Conservation (phyloP, 768 basidiomycete genomes). For the Mrakia gelida region DNA sequence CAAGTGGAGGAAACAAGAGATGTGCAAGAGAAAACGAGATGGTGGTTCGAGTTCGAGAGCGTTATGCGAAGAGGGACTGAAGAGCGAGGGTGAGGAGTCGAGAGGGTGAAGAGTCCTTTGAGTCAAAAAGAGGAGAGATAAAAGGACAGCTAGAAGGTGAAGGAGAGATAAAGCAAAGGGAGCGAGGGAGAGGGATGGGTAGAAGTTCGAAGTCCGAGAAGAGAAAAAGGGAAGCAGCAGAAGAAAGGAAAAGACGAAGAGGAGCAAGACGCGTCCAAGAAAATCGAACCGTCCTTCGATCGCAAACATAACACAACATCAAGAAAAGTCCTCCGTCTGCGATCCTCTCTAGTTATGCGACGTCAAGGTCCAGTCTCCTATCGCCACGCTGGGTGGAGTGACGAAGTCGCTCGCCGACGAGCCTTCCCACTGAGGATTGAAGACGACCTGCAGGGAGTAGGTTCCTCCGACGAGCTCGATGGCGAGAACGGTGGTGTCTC, state of each 20-base stretch:
- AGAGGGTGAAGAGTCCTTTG: neutral
- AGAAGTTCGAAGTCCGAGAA: too few species aligned
- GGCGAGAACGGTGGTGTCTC: slow-evolving; percentile 70
- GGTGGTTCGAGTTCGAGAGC: too few species aligned
- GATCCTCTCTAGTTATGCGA: slow-evolving; percentile 54
- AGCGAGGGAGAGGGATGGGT: too few species aligned
- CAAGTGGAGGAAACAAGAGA: neutral
- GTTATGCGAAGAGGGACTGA: neutral
- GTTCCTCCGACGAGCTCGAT: slow-evolving; percentile 64
- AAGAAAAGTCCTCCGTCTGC: too few species aligned
- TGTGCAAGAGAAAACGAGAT: too few species aligned
- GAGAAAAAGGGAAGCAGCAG: too few species aligned
- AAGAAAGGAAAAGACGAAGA: too few species aligned
- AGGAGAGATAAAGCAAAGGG: too few species aligned
- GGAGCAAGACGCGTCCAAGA: too few species aligned
- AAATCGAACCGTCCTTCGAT: too few species aligned
- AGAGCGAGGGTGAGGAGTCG: neutral
- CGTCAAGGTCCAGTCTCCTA: slow-evolving; percentile 70
- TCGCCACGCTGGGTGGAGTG: slow-evolving; percentile 57
- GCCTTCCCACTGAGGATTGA: slow-evolving; percentile 84
- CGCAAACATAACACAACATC: too few species aligned
- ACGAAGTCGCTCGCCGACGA: slow-evolving; percentile 53
- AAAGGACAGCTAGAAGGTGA: too few species aligned
- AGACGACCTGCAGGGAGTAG: slow-evolving; percentile 75
- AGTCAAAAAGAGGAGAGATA: neutral